Evolutionary conservation across 2,329 filamentous ascomycete genomes (phyloP), one percentile per base, ranked within the genome.

Genomic region (Leptographium flavum): DNA sequence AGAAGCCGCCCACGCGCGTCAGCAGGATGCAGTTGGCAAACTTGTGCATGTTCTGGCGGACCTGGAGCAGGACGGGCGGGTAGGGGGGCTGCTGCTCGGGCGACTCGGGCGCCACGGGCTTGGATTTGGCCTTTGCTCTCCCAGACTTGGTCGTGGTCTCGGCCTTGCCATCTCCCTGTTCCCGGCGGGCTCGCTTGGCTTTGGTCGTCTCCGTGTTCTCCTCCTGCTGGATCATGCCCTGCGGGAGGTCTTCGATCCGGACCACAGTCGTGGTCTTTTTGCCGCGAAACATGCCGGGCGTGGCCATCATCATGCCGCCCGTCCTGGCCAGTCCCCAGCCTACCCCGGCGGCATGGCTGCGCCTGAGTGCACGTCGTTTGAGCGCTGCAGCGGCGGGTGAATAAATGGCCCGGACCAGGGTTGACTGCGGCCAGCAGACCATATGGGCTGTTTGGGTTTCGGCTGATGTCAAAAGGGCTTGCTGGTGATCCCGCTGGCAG

Each of bases 1-100:
- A 98, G 64, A 98, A 98, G 49, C 88, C 82, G 46, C 92, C 92
- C 25, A 98, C 87, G 46, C 90, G 78, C 4, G 92, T 98, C 48
- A 98, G 66, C 8, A 98, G 63, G 33, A 98, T 83, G 63, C 90
- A 96, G 55, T 93, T 87, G 56, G 80, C 76, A 64, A 94, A 95
- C 56, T 83, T 87, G 53, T 79, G 73, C 81, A 96, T 94, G 63
- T 94, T 93, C 53, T 80, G 85, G 46, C 79, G 76, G 25, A 86
- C 90, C 60, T 94, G 87, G 57, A 87, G 76, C 47, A 96, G 68
- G 40, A 96, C 83, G n/a, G 86, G 83, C 15, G 92, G 88, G 61
- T 95, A 95, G 5, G 66, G 57, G 22, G 14, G n/a, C n/a, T n/a
- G 21, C 11, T 15, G 35, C 17, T 8, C 19, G 25, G 5, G 28